phyloP scores from a whole-genome alignment of 768 basidiomycete species.

The Kockovaella imperatae region DNA sequence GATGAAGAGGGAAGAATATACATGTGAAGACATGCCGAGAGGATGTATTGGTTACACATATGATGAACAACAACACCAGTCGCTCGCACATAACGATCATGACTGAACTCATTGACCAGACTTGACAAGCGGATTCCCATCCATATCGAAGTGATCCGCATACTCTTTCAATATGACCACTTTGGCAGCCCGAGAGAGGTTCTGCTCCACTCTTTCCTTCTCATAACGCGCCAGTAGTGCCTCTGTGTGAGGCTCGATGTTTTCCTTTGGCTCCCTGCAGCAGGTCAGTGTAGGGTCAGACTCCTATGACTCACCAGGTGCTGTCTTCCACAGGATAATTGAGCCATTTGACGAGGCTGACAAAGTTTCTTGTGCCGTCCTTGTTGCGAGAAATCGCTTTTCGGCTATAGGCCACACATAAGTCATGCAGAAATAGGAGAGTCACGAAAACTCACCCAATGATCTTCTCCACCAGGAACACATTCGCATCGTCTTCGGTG shows the following conservation, averaged over 20 bases:
- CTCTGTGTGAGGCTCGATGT: not conserved
- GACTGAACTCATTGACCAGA: not conserved
- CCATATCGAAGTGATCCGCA: not conserved
- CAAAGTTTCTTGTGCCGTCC: not conserved
- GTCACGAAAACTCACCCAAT: not conserved
- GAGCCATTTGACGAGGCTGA: not conserved
- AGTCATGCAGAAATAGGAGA: not conserved
- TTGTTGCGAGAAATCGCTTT: not conserved
- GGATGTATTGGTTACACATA: too few species aligned
- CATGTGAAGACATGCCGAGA: too few species aligned
- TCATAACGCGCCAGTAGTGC: not conserved
- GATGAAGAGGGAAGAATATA: too few species aligned
- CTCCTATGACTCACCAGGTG: constrained; percentile 1
- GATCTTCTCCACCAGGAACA: not conserved
- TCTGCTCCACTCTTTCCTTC: not conserved
- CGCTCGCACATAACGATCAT: too few species aligned
- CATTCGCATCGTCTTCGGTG: not conserved
- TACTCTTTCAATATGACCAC: not conserved
- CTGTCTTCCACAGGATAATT: not conserved
- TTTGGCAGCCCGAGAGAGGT: not conserved
- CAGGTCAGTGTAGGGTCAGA: not conserved
- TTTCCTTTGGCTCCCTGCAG: not conserved
- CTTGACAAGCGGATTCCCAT: not conserved
- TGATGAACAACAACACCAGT: too few species aligned
- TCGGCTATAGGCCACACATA: not conserved